Evolutionary conservation across 163 green algal genomes (phyloP).

Genomic region (Prototheca cutis): DNA sequence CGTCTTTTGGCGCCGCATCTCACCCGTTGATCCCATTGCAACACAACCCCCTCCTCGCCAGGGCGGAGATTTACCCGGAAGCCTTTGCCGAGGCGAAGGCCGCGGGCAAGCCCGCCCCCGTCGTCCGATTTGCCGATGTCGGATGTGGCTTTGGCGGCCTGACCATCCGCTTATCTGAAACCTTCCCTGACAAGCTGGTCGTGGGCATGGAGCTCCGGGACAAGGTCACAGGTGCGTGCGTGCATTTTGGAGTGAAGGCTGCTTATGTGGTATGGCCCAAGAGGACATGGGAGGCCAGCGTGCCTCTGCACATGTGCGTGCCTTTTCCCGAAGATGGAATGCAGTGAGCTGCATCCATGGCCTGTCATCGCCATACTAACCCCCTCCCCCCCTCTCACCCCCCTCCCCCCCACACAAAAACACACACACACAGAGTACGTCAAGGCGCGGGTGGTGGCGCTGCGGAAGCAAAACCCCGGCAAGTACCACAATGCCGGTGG

Average conservation of each 20-base stretch:
- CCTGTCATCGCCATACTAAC: too few species aligned
- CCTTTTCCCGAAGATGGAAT: too few species aligned
- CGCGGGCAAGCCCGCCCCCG: slow-evolving; percentile 1
- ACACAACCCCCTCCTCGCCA: too few species aligned
- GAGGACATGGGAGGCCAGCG: too few species aligned
- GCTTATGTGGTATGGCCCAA: too few species aligned
- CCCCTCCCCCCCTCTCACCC: background rate
- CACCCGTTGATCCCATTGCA: too few species aligned
- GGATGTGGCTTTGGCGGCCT: slow-evolving; percentile 96
- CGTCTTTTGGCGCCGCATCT: too few species aligned
- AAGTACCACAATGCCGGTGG: slow-evolving; percentile 52
- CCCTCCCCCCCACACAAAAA: background rate
- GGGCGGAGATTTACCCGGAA: slow-evolving; percentile 49
- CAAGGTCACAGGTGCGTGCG: slow-evolving; percentile 63
- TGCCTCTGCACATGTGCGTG: too few species aligned
- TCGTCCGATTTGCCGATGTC: slow-evolving; percentile 85
- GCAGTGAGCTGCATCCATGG: too few species aligned
- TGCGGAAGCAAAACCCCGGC: slow-evolving; percentile 49
- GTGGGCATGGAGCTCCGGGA: slow-evolving; percentile 94
- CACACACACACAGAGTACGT: slow-evolving; percentile 69
- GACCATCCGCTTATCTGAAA: slow-evolving; percentile 62
- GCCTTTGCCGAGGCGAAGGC: slow-evolving; percentile 7
- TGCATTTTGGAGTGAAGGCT: too few species aligned
- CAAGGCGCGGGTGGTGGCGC: slow-evolving; percentile 44
- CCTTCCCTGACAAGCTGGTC: slow-evolving; percentile 86